Evolutionary conservation across 2,329 filamentous ascomycete species (phyloP).

Genomic region (Cyphellophora attinorum): DNA sequence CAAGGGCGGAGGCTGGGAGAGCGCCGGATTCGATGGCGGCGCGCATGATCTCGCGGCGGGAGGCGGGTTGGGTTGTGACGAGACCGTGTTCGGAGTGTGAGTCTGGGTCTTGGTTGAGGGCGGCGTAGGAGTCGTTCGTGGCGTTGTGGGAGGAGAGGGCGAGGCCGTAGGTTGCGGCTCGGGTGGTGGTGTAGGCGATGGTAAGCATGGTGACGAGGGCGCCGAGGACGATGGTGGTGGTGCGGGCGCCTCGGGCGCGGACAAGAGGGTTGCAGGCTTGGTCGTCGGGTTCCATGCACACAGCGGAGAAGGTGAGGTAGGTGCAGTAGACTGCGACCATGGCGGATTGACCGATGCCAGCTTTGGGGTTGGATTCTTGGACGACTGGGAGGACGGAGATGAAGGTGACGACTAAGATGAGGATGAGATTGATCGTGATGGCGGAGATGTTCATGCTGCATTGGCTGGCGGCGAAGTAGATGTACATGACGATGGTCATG

Average conservation of each 20-base stretch:
- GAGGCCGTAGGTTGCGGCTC: conserved; percentile 79
- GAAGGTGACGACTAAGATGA: conserved; percentile 70
- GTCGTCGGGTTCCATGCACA: conserved; percentile 97
- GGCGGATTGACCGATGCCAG: conserved; percentile 90
- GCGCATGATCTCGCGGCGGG: conserved; percentile 78
- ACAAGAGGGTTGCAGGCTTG: conserved; percentile 89
- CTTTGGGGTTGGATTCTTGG: conserved; percentile 85
- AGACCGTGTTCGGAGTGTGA: conserved; percentile 78
- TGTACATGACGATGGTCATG: conserved; percentile 95
- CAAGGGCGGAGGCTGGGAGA: conserved; percentile 78
- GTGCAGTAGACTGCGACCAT: conserved; percentile 98
- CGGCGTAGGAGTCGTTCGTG: conserved; percentile 40
- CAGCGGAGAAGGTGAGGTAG: conserved; percentile 94
- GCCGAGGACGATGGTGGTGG: conserved; percentile 81
- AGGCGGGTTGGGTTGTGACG: conserved; percentile 72
- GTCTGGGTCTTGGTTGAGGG: conserved; percentile 57
- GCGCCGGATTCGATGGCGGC: conserved; percentile 88
- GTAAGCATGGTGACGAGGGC: conserved; percentile 95
- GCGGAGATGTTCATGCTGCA: conserved; percentile 96
- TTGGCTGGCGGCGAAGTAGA: conserved; percentile 75
- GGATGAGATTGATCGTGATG: conserved; percentile 83
- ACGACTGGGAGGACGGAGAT: conserved; percentile 84
- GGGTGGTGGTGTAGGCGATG: conserved; percentile 93
- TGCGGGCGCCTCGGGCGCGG: conserved; percentile 72
- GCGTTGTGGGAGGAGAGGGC: conserved; percentile 36